Conservation (phyloP, 2,329 filamentous ascomycete genomes). For the Orbilia javanica region DNA sequence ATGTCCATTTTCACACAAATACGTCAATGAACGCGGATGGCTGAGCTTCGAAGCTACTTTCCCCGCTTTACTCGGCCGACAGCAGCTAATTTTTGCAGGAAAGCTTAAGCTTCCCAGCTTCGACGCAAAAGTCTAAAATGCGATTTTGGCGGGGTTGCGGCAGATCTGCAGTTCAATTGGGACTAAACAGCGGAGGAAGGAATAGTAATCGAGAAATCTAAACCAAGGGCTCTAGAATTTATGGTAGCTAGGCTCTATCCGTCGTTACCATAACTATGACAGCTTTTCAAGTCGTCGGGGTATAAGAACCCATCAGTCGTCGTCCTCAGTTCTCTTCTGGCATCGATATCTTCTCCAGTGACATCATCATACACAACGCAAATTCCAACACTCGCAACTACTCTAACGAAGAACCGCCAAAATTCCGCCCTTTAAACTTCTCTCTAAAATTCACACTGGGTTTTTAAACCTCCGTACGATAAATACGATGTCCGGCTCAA, state of each 20-base stretch:
- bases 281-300: not conserved
- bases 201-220: constrained; percentile 26
- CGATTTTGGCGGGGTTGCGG: not conserved
- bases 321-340: not conserved
- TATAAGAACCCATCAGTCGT: constrained; percentile 16
- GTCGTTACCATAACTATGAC: not conserved
- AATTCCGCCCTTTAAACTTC: constrained; percentile 10
- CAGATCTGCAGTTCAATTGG: too few relatives aligned
- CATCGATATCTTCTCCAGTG: not conserved
- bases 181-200: not conserved
- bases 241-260: not conserved
- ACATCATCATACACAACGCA: constrained; percentile 18
- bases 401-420: constrained; percentile 10
- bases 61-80: constrained; percentile 40
- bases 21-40: not conserved
- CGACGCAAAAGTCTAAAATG: constrained; percentile 2
- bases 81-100: not conserved
- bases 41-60: not conserved
- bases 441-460: not conserved
- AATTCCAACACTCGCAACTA: not conserved
- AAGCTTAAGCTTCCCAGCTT: constrained; percentile 7
- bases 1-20: too few relatives aligned
- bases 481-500: constrained; percentile 58
- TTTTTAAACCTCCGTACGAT: constrained; percentile 22
- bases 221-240: not conserved